Conservation (phyloP, 805 yeast genomes). For the Saccharomyces eubayanus region DNA sequence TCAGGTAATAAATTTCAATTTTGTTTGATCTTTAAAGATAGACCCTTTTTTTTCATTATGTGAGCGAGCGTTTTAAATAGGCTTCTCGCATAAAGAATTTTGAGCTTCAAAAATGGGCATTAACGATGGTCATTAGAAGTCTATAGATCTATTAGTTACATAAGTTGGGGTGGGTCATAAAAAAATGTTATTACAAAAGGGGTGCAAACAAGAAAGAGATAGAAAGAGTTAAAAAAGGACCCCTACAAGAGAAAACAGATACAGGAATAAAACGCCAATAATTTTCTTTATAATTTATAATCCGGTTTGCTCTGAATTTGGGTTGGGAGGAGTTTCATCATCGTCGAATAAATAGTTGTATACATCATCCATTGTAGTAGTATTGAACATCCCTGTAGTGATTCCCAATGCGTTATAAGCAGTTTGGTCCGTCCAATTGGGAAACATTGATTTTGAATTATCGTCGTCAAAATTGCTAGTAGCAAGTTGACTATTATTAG, state of each 20-base stretch:
- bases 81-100: not conserved
- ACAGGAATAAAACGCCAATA: not conserved
- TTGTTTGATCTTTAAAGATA: not conserved
- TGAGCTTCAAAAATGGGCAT: not conserved
- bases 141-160: not conserved
- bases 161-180: not conserved
- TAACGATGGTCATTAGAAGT: not conserved
- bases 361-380: conserved; percentile 29
- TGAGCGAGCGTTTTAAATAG: not conserved
- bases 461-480: not conserved
- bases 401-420: conserved; percentile 13
- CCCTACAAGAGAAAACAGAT: not conserved
- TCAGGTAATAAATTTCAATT: not conserved
- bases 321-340: conserved; percentile 6
- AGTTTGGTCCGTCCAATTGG: conserved; percentile 13
- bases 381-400: conserved; percentile 20
- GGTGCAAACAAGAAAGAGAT: not conserved
- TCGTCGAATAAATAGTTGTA: conserved; percentile 25
- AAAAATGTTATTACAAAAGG: not conserved
- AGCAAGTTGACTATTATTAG: not conserved
- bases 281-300: not conserved
- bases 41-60: not conserved
- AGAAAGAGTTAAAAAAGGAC: not conserved
- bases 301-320: not conserved
- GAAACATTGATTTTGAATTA: not conserved